Percentiles rank a stretch among this genome's conserved stretches.
Conservation (phyloP, 495 filamentous ascomycete species). For the Penicillium salamii region DNA sequence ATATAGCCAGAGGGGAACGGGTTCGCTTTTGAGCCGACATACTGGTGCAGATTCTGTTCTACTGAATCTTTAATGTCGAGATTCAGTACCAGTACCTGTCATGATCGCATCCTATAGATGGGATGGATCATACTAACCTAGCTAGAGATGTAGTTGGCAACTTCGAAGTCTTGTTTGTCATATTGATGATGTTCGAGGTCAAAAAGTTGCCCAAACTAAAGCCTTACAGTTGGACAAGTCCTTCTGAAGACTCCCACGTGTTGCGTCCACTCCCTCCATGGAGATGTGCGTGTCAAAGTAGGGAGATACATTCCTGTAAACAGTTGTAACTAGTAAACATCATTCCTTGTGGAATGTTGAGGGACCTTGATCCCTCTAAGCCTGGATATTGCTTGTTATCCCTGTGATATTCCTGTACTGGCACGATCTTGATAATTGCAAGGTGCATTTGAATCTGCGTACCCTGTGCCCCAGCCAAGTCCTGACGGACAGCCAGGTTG, state of each 20-base stretch:
- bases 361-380: no score
- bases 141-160: conserved; percentile 25
- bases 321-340: no score
- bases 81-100: background rate
- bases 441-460: no score
- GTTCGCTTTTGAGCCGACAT: conserved; percentile 54
- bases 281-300: conserved; percentile 50
- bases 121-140: conserved; percentile 6
- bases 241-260: conserved; percentile 43
- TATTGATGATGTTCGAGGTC: conserved; percentile 49
- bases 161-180: conserved; percentile 52
- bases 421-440: no score
- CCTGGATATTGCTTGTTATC: no score
- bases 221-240: conserved; percentile 30
- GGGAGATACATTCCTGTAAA: conserved; percentile 49
- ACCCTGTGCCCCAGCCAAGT: background rate
- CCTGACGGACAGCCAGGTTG: no score
- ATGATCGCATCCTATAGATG: conserved; percentile 1
- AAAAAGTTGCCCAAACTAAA: conserved; percentile 45
- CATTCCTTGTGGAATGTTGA: no score
- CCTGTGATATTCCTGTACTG: no score
- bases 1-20: conserved; percentile 32
- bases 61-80: conserved; percentile 1
- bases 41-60: conserved; percentile 1
- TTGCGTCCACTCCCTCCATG: conserved; percentile 46